A percentile compares a stretch with the other conserved stretches of the same genome.
Evolutionary conservation across 768 basidiomycete species (phyloP).

Genomic region (Pleurotus cornucopiae): DNA sequence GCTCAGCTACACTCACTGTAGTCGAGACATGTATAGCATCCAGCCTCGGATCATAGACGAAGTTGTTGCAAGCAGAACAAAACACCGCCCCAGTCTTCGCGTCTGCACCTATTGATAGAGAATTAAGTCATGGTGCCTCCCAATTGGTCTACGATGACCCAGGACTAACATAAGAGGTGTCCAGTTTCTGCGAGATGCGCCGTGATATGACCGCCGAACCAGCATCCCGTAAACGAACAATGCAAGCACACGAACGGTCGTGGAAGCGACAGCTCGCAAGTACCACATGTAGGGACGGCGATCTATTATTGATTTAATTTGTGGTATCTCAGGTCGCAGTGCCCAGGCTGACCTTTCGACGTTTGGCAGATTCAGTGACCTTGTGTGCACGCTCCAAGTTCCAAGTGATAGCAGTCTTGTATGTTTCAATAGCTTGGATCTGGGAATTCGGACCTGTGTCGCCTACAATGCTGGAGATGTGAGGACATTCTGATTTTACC

Average conservation of each 20-base stretch:
- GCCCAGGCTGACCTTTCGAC: conserved; percentile 51
- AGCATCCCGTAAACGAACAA: conserved; percentile 71
- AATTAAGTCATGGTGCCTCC: no score
- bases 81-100: conserved; percentile 69
- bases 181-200: conserved; percentile 52
- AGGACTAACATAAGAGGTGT: conserved; percentile 63
- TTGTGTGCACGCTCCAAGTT: conserved; percentile 41
- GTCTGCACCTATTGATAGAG: conserved; percentile 56
- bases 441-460: conserved; percentile 9
- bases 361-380: conserved; percentile 49
- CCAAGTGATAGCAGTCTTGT: conserved; percentile 54
- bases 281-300: conserved; percentile 59
- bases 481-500: conserved; percentile 26
- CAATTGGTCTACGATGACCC: no score
- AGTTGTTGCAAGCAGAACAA: conserved; percentile 72
- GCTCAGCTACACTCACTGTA: conserved; percentile 55
- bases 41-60: conserved; percentile 57
- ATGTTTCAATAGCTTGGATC: conserved; percentile 40
- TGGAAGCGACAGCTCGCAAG: conserved; percentile 49
- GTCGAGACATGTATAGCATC: conserved; percentile 41
- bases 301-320: conserved; percentile 26
- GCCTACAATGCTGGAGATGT: conserved; percentile 38
- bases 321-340: no score
- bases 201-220: conserved; percentile 53
- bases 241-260: conserved; percentile 71